Evolutionary conservation across 148 eudicot species (phyloP), one percentile per base, ranked within the genome.

Genomic region (Tetragonia tetragonoides): DNA sequence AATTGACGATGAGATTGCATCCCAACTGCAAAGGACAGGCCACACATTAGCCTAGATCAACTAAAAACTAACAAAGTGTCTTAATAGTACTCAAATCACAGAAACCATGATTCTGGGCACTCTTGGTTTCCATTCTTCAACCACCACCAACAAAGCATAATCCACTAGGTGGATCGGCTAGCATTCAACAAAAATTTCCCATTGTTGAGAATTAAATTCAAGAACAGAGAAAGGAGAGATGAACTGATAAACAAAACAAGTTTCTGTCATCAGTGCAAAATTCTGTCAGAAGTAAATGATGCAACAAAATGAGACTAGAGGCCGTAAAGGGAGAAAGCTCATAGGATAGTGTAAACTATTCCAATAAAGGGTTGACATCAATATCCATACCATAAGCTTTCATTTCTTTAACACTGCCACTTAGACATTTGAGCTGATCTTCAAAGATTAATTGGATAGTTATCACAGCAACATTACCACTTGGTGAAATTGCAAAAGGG

Each of bases 1-100:
- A 49, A 66, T 69, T 12, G 28, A 78, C 65, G 23, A 77, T 66
- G 38, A 34, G 73, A 42, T 70, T 49, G 72, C 66, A 17, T 65
- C 66, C 21, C 62, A 51, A 47, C 11, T 11, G 56, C 62, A 59
- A 23, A 34, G 6, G 12, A 51, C 2, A 54, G 16, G 17, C 70
- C 41, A 15, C 59, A 28, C 46, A 42, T 44, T 44, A 60, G 46
- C 57, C 12, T 4, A 47, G 4, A 51, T 28, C 21, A n/a, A 21
- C 24, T 41, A 4, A 17, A 28, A 59, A 59, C 8, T 56, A 56
- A 15, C 12, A 68, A n/a, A n/a, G 34, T 28, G 34, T 28, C 34
- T 28, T 28, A 28, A 28, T 28, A 28, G 34, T 28, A 28, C 39
- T 41, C 20, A 21, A 11, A 64, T 20, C 37, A 51, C 66, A 77